Percentiles rank a stretch among this genome's conserved stretches.
phyloP scores from a whole-genome alignment of 1,284 basidiomycete genomes.

The Trichosporon coremiiforme region DNA sequence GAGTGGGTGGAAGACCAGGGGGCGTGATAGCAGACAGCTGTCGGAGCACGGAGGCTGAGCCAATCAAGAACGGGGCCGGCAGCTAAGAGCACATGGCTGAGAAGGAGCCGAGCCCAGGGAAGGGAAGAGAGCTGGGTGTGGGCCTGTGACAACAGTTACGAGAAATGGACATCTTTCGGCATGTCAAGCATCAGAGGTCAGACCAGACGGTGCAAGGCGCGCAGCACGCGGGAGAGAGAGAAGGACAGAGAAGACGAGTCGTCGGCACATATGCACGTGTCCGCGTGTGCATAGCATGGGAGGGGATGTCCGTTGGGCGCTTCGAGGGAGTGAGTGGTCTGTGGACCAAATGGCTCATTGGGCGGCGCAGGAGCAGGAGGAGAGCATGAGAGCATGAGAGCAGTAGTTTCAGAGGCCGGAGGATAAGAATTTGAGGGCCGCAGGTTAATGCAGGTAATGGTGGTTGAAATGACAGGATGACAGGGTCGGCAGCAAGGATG shows the following conservation, averaged over 20 bases:
- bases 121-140: background rate
- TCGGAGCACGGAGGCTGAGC: background rate
- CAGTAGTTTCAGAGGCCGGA: too few relatives aligned
- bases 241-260: background rate
- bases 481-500: background rate
- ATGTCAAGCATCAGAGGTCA: too few relatives aligned
- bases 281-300: background rate
- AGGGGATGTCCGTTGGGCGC: background rate
- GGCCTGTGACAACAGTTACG: slow-evolving; percentile 7
- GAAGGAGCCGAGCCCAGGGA: too few relatives aligned
- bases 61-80: background rate
- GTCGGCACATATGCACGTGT: background rate
- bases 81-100: background rate
- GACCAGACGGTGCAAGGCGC: background rate
- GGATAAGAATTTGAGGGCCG: background rate
- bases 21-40: too few relatives aligned
- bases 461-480: too few relatives aligned
- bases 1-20: too few relatives aligned
- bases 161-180: background rate
- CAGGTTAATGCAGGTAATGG: background rate
- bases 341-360: too few relatives aligned
- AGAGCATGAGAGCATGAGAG: too few relatives aligned
- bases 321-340: too few relatives aligned
- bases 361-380: too few relatives aligned
- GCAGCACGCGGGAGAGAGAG: background rate